Base-by-base conservation (phyloP, 108 stramenopile genomes). In the Fistulifera solaris region DNA sequence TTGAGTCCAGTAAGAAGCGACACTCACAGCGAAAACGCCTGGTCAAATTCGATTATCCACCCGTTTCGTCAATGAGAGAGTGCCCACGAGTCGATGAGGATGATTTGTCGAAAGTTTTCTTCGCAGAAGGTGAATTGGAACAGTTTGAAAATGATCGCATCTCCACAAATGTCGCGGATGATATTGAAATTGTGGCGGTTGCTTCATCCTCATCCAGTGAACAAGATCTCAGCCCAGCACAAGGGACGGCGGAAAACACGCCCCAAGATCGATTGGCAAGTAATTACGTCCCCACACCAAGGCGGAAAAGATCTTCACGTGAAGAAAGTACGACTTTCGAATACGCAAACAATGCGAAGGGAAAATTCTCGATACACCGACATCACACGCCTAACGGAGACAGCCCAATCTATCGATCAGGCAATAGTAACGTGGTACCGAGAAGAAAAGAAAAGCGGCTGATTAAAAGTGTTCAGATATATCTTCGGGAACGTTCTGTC, bases 11-110 rank as follows among this genome's bases (percentile, higher is more conserved):
- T 35, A 45, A 45, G 22, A 57, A 39, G 12, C 43, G 38, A 27
- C 0, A 16, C 22, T 14, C 13, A 27, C 11, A 13, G 48, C 14
- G 31, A 40, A 48, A 58, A 46, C 27, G 66, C 35, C n/a, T 71
- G 12, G 85, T 90, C 25, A 54, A 80, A 27, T 90, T 90, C 46
- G 82, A 86, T 45, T 80, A 86, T 58, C 88, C 84, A 27, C 80
- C 82, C 15, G 75, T 90, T 27, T 75, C 80, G 26, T 81, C 77
- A 23, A 42, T 84, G 38, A 63, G 75, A 38, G 71, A 79, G 45
- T 83, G 77, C 45, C 81, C 82, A 5, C 67, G 84, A 27, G 67
- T 58, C 12, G 75, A 79, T 23, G 66, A 70, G 15, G 61, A 78
- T 14, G 80, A 86, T 38, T 63, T 82, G 10, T 60, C 78, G 1